Evolutionary conservation across 495 filamentous ascomycete genomes (phyloP).

Genomic region (Daldinia caldariorum): DNA sequence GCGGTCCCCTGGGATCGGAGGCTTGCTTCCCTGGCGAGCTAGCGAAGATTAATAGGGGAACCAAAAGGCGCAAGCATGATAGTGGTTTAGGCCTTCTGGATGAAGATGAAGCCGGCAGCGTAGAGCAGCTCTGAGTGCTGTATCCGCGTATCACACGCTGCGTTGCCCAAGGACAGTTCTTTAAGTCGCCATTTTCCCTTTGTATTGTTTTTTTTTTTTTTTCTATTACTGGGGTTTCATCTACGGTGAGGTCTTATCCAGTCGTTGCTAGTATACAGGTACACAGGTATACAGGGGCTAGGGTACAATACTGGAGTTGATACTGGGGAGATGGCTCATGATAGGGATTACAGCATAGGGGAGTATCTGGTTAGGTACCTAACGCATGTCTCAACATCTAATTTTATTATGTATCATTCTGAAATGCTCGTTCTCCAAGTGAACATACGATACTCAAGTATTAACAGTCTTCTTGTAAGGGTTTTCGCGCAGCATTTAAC

Average conservation of each 20-base stretch:
- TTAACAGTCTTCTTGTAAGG: neutral
- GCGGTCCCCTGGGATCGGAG: slow-evolving; percentile 26
- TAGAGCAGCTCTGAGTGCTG: slow-evolving; percentile 27
- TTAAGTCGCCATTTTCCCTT: slow-evolving; percentile 20
- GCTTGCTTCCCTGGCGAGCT: slow-evolving; percentile 48
- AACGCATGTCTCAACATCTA: neutral
- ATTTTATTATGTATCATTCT: neutral
- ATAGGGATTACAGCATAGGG: neutral
- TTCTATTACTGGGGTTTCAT: slow-evolving; percentile 24
- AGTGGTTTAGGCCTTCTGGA: slow-evolving; percentile 71
- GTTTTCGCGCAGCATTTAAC: neutral
- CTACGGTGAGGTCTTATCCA: slow-evolving; percentile 3
- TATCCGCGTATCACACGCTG: neutral
- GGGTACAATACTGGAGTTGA: neutral
- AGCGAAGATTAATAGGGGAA: slow-evolving; percentile 44
- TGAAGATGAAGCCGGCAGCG: slow-evolving; percentile 61
- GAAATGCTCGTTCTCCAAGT: neutral
- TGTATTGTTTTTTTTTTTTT: slow-evolving; percentile 30
- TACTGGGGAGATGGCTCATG: neutral
- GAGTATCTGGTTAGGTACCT: neutral
- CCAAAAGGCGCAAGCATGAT: slow-evolving; percentile 64
- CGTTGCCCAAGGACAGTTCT: slow-evolving; percentile 1
- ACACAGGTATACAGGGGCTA: neutral
- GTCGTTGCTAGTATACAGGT: slow-evolving; percentile 1
- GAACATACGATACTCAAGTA: neutral